Evolutionary conservation across 352 stramenopile genomes (phyloP).

Genomic region (Pythium plurisporium): DNA sequence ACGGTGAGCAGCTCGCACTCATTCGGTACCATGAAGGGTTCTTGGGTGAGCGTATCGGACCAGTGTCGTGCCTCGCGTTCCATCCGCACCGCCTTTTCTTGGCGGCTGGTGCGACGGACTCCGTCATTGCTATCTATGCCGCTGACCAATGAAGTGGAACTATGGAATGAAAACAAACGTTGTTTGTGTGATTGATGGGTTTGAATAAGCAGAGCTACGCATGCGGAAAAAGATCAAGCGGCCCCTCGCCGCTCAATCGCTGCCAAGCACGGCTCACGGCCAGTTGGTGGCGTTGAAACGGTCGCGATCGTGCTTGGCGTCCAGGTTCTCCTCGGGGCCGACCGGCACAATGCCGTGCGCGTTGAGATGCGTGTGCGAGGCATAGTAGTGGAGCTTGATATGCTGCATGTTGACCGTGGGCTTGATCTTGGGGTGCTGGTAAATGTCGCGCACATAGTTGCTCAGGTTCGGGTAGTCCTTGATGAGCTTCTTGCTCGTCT

Average conservation of each 20-base stretch:
- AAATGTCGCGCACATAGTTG: constrained; percentile 87
- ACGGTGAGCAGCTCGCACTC: constrained; percentile 80
- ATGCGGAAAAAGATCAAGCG: too few species aligned
- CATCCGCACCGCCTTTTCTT: constrained; percentile 95
- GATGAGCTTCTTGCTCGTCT: constrained; percentile 87
- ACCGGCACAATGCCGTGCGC: constrained; percentile 90
- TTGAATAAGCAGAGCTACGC: too few species aligned
- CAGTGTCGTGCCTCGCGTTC: constrained; percentile 96
- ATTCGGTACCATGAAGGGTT: constrained; percentile 97
- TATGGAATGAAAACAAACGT: neutral
- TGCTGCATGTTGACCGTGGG: constrained; percentile 93
- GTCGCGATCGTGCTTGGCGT: constrained; percentile 58
- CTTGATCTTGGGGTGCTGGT: constrained; percentile 88
- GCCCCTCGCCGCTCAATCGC: too few species aligned
- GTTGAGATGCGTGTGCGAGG: constrained; percentile 92
- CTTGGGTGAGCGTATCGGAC: constrained; percentile 94
- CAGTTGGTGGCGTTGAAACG: constrained; percentile 41
- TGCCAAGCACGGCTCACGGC: constrained; percentile 15
- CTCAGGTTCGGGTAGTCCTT: constrained; percentile 86
- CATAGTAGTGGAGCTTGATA: constrained; percentile 97
- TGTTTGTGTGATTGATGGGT: too few species aligned
- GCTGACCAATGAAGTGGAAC: constrained; percentile 48
- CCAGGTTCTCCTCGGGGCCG: constrained; percentile 55
- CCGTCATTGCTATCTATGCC: constrained; percentile 93
- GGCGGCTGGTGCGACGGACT: constrained; percentile 94